Percentiles rank a stretch among this genome's conserved stretches.
Conservation (phyloP, 768 basidiomycete genomes). For the Psilocybe cyanescens region DNA sequence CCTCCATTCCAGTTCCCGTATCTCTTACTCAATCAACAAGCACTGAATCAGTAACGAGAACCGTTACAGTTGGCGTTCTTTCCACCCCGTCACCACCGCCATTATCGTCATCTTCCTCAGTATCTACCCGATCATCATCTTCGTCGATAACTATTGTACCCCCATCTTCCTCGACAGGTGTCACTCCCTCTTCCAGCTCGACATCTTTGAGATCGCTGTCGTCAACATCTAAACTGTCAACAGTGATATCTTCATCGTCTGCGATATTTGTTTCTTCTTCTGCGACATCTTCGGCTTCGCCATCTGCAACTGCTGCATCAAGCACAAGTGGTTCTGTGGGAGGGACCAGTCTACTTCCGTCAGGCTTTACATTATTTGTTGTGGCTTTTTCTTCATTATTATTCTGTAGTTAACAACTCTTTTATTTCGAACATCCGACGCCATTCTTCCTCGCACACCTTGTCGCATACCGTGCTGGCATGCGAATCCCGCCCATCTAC, state of each 20-base stretch:
- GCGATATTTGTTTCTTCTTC: constrained; percentile 2
- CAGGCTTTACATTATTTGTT: neutral
- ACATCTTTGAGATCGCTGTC: constrained; percentile 1
- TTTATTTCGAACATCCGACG: neutral
- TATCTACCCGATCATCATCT: neutral
- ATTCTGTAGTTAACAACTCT: neutral
- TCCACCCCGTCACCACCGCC: constrained; percentile 17
- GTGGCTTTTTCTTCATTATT: neutral
- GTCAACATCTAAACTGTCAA: constrained; percentile 4
- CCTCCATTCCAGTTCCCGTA: constrained; percentile 42
- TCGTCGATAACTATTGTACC: neutral
- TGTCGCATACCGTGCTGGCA: neutral
- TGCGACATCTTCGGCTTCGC: neutral
- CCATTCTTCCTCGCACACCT: neutral
- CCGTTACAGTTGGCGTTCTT: constrained; percentile 41
- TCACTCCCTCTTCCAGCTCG: neutral
- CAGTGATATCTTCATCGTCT: neutral
- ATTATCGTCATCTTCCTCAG: neutral
- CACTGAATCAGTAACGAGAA: constrained; percentile 37
- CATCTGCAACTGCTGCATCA: neutral
- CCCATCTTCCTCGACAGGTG: neutral
- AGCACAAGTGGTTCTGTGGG: constrained; percentile 7
- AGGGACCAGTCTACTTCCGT: constrained; percentile 1
- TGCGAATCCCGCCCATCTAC: neutral
- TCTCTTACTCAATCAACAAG: constrained; percentile 41